Conservation (phyloP, 2,329 filamentous ascomycete species). For the Mycosphaerella arachidis region DNA sequence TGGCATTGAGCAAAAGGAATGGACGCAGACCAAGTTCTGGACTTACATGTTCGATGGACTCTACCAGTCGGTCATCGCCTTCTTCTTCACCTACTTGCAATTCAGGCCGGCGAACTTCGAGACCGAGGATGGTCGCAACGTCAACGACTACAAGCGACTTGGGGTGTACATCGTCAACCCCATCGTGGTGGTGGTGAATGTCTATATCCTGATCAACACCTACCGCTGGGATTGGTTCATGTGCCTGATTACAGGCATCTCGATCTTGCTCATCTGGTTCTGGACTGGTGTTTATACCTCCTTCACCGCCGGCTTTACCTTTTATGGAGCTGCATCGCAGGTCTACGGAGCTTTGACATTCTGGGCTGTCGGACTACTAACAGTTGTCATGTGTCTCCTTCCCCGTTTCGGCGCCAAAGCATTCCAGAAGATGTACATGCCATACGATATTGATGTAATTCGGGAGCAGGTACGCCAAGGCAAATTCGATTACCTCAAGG, state of each 20-base stretch:
- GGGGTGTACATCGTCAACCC: conserved; percentile 83
- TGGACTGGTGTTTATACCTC: conserved; percentile 88
- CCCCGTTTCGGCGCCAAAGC: conserved; percentile 84
- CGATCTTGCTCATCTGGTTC: conserved; percentile 83
- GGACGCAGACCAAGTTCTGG: conserved; percentile 97
- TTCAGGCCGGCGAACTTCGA: conserved; percentile 66
- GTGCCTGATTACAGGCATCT: conserved; percentile 73
- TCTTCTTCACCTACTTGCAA: conserved; percentile 85
- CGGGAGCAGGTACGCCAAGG: conserved; percentile 85
- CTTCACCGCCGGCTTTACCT: conserved; percentile 53
- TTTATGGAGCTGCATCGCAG: conserved; percentile 74
- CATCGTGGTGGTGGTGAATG: conserved; percentile 82
- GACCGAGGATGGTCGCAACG: conserved; percentile 65
- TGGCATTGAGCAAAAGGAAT: conserved; percentile 93
- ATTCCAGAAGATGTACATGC: conserved; percentile 89
- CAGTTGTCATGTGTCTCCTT: conserved; percentile 74
- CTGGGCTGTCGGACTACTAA: conserved; percentile 79
- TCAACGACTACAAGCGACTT: conserved; percentile 77
- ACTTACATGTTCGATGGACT: conserved; percentile 90
- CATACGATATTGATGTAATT: conserved; percentile 88
- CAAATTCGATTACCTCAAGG: conserved; percentile 69
- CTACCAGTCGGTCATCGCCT: conserved; percentile 90
- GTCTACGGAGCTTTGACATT: conserved; percentile 78
- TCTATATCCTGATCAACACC: conserved; percentile 92
- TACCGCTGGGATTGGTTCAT: conserved; percentile 99